A percentile compares a stretch with the other conserved stretches of the same genome.
phyloP scores from a whole-genome alignment of 352 stramenopile species.

The Pythium guiyangense region DNA sequence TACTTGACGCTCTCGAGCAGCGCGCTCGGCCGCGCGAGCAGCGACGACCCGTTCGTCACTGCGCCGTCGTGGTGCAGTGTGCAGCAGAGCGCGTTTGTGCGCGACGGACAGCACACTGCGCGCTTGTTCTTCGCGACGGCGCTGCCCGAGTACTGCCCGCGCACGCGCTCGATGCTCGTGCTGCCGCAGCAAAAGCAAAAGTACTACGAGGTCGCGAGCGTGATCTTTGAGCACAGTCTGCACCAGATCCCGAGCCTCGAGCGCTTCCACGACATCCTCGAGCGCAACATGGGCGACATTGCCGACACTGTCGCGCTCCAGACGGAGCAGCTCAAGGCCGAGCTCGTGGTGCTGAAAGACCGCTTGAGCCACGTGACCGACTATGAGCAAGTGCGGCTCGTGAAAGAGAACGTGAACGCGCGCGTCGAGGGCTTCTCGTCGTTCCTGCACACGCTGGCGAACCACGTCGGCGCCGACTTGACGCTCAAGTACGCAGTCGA shows the following conservation, averaged over 20 bases:
- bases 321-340: constrained; percentile 58
- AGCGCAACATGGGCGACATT: constrained; percentile 66
- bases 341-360: constrained; percentile 52
- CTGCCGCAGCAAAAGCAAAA: constrained; percentile 19
- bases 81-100: constrained; percentile 30
- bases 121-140: constrained; percentile 35
- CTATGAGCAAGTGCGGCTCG: constrained; percentile 43
- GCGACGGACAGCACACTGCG: constrained; percentile 42
- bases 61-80: constrained; percentile 27
- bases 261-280: constrained; percentile 69
- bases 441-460: constrained; percentile 66
- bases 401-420: constrained; percentile 52
- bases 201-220: constrained; percentile 77
- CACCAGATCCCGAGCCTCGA: constrained; percentile 81
- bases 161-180: constrained; percentile 16
- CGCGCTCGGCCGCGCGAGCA: constrained; percentile 20
- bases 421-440: constrained; percentile 65
- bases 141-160: constrained; percentile 40
- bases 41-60: constrained; percentile 10
- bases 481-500: constrained; percentile 74
- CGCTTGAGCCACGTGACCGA: constrained; percentile 45
- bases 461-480: constrained; percentile 66
- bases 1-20: constrained; percentile 62
- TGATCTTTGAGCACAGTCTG: constrained; percentile 81
- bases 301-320: constrained; percentile 60